Percentiles rank a stretch among this genome's conserved stretches.
These are phyloP conservation scores for Bacterosira constricta DNA, from an alignment of 108 stramenopile genomes.

Conservation along the genomic window DNA sequence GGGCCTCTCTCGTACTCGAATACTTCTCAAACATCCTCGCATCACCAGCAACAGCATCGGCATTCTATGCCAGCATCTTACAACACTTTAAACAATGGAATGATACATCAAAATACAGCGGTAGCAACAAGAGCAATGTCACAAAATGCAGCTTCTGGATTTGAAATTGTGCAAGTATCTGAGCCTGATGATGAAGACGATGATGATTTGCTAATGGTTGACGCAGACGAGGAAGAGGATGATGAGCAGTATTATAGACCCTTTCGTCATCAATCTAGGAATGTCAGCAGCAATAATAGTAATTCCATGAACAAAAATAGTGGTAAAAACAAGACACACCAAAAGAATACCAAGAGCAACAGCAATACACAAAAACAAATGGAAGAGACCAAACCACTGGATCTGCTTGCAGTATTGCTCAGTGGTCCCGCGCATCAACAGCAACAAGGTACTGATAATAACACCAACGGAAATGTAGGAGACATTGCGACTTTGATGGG, in stretches of 20 bases:
- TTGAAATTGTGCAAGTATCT: conserved; percentile 21
- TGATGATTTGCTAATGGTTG: conserved; percentile 42
- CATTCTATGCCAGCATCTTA: conserved; percentile 7
- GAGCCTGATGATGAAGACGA: conserved; percentile 46
- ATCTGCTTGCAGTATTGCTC: conserved; percentile 35
- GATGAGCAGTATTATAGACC: conserved; percentile 45
- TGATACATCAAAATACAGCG: not conserved
- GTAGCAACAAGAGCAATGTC: not conserved
- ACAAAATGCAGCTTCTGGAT: not conserved
- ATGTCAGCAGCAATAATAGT: not conserved
- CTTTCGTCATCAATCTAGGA: conserved; percentile 30
- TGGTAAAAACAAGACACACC: not conserved
- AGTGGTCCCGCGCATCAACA: conserved; percentile 2
- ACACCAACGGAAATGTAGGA: not conserved
- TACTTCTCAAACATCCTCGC: not conserved
- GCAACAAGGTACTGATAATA: not conserved
- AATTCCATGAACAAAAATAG: not conserved
- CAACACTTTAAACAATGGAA: not conserved
- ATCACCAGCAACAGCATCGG: conserved; percentile 9
- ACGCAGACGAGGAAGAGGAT: conserved; percentile 16
- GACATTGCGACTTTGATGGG: conserved; percentile 33
- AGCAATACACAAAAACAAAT: not conserved
- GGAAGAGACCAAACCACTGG: not conserved
- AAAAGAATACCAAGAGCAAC: not conserved
- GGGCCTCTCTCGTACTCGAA: conserved; percentile 32